Conservation (phyloP, 441 rosid species). For the Jatropha multifida region DNA sequence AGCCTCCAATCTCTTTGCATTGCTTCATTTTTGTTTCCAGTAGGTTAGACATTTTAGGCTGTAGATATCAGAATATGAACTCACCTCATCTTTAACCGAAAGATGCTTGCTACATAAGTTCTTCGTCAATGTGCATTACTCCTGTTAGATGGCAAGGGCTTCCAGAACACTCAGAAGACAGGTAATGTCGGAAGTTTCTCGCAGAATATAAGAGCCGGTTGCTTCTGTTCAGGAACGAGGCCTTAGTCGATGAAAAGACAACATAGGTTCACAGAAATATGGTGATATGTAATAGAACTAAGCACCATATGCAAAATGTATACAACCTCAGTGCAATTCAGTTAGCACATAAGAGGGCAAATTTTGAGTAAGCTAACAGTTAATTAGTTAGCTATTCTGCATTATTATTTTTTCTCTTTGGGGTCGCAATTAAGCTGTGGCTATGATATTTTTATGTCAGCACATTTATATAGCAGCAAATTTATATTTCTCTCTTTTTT, state of each 20-base stretch:
- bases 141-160: not conserved
- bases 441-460: too few relatives aligned
- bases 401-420: not conserved
- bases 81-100: not conserved
- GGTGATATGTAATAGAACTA: not conserved
- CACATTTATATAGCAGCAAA: too few relatives aligned
- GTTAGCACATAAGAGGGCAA: not conserved
- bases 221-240: not conserved
- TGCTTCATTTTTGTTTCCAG: not conserved
- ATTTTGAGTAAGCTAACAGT: not conserved
- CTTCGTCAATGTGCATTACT: not conserved
- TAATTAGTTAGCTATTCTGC: not conserved
- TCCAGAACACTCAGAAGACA: not conserved
- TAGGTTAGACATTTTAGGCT: conserved; percentile 2
- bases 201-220: not conserved
- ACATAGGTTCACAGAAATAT: not conserved
- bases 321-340: not conserved
- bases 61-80: not conserved
- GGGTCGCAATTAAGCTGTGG: too few relatives aligned
- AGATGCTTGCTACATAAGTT: not conserved
- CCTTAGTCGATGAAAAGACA: not conserved
- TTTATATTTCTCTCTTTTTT: too few relatives aligned
- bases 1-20: not conserved
- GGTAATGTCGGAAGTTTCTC: not conserved
- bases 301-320: too few relatives aligned